Base-by-base conservation (phyloP, 2,329 filamentous ascomycete species). In the Epichloe typhina region DNA sequence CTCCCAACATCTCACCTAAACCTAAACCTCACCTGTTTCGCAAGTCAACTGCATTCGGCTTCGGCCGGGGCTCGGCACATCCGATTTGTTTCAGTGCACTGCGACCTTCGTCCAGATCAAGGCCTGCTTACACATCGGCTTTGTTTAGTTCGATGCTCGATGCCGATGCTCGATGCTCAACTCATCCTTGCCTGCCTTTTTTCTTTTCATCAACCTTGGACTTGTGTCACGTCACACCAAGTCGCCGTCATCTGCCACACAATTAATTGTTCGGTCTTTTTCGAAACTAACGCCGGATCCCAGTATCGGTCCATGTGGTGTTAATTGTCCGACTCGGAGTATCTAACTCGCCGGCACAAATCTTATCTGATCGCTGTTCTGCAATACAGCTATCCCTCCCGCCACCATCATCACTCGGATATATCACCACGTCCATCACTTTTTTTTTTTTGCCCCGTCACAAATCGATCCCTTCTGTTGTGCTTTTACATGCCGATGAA, bases 401-500 rank as follows among this genome's bases (percentile, higher is more conserved):
- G 26, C 38, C 15, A 4, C 33, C 39, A 6, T 37, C n/a, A 2
- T 46, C 31, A 6, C 33, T 39, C 21, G 13, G 38, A 38, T n/a
- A 36, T 9, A 12, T 31, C 47, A n/a, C 40, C 36, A 46, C 33
- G 9, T 26, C 23, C 26, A 21, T 26, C 33, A 9, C 1, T 9
- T 31, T 9, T 9, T 31, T 31, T 31, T 11, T 36, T 21, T 35
- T 8, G 31, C 17, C n/a, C n/a, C 39, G 36, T 7, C 15, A n/a
- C 36, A 21, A 39, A 8, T 23, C 17, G 19, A 23, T 23, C 17
- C 33, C 19, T 49, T n/a, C 31, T 33, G 39, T 35, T 15, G 40
- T 33, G 42, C 38, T 7, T 6, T 42, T 49, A 47, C 42, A 55
- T 54, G 52, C 53, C 59, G 59, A 67, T 69, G 66, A 64, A 60